Evolutionary conservation across 768 basidiomycete genomes (phyloP).

Genomic region (Psilocybe cyanescens): DNA sequence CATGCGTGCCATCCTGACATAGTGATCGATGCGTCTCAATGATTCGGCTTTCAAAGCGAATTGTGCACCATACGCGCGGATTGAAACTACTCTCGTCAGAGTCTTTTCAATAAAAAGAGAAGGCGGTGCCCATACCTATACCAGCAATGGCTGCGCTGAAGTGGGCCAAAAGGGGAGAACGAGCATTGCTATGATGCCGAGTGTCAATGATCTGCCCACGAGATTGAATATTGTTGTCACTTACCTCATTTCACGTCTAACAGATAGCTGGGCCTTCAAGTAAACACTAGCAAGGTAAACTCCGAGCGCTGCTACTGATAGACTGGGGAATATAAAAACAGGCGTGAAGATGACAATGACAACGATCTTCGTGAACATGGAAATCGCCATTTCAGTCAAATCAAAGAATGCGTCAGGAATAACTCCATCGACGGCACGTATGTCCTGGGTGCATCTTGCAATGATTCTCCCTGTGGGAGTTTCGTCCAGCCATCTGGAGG

Average conservation of each 20-base stretch:
- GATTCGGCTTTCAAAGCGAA: constrained; percentile 47
- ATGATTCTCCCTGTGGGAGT: constrained; percentile 19
- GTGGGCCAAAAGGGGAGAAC: constrained; percentile 22
- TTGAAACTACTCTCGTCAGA: constrained; percentile 39
- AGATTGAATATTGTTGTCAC: not conserved
- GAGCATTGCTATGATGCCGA: constrained; percentile 16
- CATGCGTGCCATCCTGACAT: constrained; percentile 44
- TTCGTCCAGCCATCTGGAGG: constrained; percentile 33
- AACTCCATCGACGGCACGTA: constrained; percentile 49
- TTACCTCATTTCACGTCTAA: constrained; percentile 42
- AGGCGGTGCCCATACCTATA: constrained; percentile 34
- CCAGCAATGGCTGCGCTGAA: constrained; percentile 51
- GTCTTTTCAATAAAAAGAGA: not conserved
- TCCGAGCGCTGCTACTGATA: constrained; percentile 44
- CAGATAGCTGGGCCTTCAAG: constrained; percentile 46
- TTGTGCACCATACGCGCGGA: constrained; percentile 68
- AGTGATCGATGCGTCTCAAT: constrained; percentile 54
- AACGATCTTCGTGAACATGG: constrained; percentile 44
- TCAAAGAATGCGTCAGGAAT: constrained; percentile 31
- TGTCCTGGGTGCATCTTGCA: constrained; percentile 25
- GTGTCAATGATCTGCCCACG: not conserved
- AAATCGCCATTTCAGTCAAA: constrained; percentile 30
- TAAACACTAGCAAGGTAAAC: constrained; percentile 44
- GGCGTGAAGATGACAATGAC: constrained; percentile 47
- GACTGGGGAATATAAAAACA: constrained; percentile 44